These are phyloP conservation scores for Trichoderma sp. DNA, from an alignment of 2,329 filamentous ascomycete genomes.

Conservation along the genomic window DNA sequence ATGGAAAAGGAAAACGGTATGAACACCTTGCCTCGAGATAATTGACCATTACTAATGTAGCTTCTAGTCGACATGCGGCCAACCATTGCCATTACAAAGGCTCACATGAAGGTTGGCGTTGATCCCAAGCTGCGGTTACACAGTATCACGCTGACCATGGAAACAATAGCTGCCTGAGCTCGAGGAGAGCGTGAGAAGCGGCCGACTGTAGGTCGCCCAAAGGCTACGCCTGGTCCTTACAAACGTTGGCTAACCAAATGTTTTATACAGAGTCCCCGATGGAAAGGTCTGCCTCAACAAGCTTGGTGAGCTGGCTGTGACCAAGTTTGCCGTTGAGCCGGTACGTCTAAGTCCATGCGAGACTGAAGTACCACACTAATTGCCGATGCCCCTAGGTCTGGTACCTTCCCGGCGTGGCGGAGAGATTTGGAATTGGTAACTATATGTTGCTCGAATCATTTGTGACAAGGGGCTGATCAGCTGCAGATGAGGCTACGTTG, in stretches of 20 bases:
- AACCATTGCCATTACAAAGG: constrained; percentile 88
- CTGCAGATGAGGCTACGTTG: constrained; percentile 76
- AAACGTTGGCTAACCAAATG: constrained; percentile 28
- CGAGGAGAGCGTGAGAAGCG: constrained; percentile 79
- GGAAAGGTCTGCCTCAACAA: constrained; percentile 88
- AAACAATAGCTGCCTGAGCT: constrained; percentile 74
- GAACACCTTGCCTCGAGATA: constrained; percentile 19
- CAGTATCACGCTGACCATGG: not conserved
- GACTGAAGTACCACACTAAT: not conserved
- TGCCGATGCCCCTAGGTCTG: constrained; percentile 54
- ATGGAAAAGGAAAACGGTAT: constrained; percentile 73
- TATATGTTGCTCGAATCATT: constrained; percentile 3
- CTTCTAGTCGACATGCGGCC: constrained; percentile 76
- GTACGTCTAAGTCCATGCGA: constrained; percentile 52
- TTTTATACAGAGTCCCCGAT: constrained; percentile 59
- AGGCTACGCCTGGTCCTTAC: not conserved
- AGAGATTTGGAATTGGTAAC: constrained; percentile 85
- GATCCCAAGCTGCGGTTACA: not conserved
- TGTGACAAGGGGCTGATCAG: constrained; percentile 35
- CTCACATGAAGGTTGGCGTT: constrained; percentile 76
- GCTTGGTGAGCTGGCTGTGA: constrained; percentile 86
- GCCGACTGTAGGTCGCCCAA: constrained; percentile 61
- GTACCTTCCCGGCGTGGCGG: constrained; percentile 85
- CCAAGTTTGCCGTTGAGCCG: constrained; percentile 95
- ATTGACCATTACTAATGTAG: constrained; percentile 22